Evolutionary conservation across 805 yeast genomes (phyloP), one percentile per base, ranked within the genome.

Genomic region (Sugiyamaella boreocaroliniensis): DNA sequence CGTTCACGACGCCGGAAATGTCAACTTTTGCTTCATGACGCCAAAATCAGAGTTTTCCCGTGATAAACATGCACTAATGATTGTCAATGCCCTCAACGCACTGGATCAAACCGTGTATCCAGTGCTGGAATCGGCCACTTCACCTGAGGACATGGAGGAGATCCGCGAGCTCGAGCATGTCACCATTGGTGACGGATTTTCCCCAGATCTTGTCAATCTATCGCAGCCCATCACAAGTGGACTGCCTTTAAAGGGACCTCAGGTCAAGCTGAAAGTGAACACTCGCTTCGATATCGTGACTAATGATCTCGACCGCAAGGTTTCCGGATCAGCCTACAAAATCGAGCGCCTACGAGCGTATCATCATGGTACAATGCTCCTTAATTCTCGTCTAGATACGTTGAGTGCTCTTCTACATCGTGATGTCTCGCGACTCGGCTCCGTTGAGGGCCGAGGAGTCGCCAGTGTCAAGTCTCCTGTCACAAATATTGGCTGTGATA

Each of bases 301-400:
- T 15, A 55, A 55, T 11, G 55, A 52, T 18, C 49, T 40, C 7
- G 58, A 55, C 5, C 63, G 68, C 2, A 93, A 93, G 64, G 81
- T 93, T 4, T 85, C 96, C 60, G 99, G 99, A 0, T 86, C 96
- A 7, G 97, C 99, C 0, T 93, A 80, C 68, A 90, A 90, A 65
- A 74, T 93, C 32, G 83, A 95, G 4, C 76, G 78, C 47, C 90
- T 93, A 0, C 81, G 81, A 60, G 82, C 96, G 6, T 84, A 90
- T 59, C 99, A 93, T 65, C 99, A 93, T 70, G 99, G 97, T 0
- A 93, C 99, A 0, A 87, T 93, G 96, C 73, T 93, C 7, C 71
- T 93, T 20, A 71, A 78, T 51, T 82, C 95, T 43, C 73, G 82
- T 40, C 68, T 93, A 22, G 74, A 73, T n/a, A 68, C 75, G 0